Evolutionary conservation across 257 asterid species (phyloP), one percentile per base, ranked within the genome.

Genomic region (Cruciata laevipes): DNA sequence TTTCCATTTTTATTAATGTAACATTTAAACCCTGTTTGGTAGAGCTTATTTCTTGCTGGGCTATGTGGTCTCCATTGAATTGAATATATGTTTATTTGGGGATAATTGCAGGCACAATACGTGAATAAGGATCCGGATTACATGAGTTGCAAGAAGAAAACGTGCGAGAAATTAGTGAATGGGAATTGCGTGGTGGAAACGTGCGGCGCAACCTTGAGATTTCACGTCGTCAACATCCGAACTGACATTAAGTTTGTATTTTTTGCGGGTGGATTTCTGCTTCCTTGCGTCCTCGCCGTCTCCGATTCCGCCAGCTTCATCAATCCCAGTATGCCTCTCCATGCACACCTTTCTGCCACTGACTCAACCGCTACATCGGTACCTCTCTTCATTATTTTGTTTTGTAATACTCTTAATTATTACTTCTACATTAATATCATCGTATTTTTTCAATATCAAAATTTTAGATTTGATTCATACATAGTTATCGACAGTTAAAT

Each of bases 171-270:
- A 63, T 17, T 18, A 1, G 61, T 30, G 3, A 69, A 18, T 0
- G 86, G 94, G 1, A 3, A 40, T 16, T 91, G 98, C 66, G 66
- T 30, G 7, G n/a, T 72, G 38, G 63, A n/a, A 11, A 81, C 95
- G 0, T 89, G 96, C 61, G 69, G 80, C 2, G 98, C 87, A 1
- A 62, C 88, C 0, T 32, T 91, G 31, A 37, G 81, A 4, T 91
- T 89, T 72, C 98, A 91, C 31, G 92, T 87, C 14, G 63, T 87
- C 69, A 91, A 91, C 74, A 83, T 91, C 32, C 86, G 98, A 52
- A 87, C 98, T 0, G 92, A 87, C 38, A 80, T 89, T 58, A 86
- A 81, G 61, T 87, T 89, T 58, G 92, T 86, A n/a, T 37, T 89
- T 74, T 89, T 87, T 75, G 75, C 68, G 0, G 95, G 86, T 51